A percentile compares a stretch with the other conserved stretches of the same genome.
Evolutionary conservation across 305 asterid genomes (phyloP).

Genomic region (Fraxinus ornus): DNA sequence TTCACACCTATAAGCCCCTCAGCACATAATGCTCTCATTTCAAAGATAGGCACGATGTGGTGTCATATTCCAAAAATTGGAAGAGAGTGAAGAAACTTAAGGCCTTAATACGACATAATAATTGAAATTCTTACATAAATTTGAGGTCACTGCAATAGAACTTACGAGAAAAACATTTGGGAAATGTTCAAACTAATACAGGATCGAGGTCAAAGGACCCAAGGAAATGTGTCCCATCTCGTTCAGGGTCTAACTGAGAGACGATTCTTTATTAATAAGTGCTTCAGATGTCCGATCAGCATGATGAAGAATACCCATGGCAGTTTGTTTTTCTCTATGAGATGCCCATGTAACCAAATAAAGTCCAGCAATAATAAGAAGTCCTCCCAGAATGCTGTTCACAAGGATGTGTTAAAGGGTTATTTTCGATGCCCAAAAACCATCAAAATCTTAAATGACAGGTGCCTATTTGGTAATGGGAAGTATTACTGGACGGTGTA

Average conservation of each 20-base stretch:
- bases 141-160: not conserved
- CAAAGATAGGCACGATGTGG: not conserved
- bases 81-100: not conserved
- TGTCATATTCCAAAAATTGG: not conserved
- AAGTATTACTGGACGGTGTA: not conserved
- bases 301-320: constrained; percentile 32
- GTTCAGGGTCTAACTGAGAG: constrained; percentile 45
- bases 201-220: constrained; percentile 54
- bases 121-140: not conserved
- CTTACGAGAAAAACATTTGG: not conserved
- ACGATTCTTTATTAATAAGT: constrained; percentile 35
- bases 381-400: constrained; percentile 83
- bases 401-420: not conserved
- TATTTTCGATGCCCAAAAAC: not conserved
- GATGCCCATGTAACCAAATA: constrained; percentile 97
- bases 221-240: constrained; percentile 57
- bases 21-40: not conserved
- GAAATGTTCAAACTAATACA: constrained; percentile 36
- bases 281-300: constrained; percentile 49
- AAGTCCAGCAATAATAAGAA: constrained; percentile 77
- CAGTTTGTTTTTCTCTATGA: constrained; percentile 45
- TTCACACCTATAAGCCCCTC: not conserved
- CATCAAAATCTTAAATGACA: not conserved
- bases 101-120: not conserved
- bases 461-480: not conserved